phyloP scores from a whole-genome alignment of 2,329 filamentous ascomycete species.

The Elsinoe perseae region DNA sequence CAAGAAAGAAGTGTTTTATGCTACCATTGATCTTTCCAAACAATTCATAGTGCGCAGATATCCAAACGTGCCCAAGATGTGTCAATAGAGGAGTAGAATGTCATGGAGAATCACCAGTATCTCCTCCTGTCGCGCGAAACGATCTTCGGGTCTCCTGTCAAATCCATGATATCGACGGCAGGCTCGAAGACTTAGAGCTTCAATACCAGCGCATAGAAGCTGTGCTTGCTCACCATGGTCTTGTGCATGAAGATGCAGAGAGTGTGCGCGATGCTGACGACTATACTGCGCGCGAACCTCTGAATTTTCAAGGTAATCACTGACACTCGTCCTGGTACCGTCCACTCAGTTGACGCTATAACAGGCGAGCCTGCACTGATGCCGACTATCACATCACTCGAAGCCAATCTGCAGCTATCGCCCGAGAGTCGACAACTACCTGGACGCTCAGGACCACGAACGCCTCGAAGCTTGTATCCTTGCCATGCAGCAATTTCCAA shows the following conservation, averaged over 20 bases:
- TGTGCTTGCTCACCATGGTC: background rate
- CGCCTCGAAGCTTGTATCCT: background rate
- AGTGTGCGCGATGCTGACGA: background rate
- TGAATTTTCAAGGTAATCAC: background rate
- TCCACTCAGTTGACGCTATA: background rate
- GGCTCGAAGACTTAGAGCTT: background rate
- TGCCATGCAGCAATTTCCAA: background rate
- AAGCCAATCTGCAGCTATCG: conserved; percentile 1
- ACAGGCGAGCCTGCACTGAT: background rate
- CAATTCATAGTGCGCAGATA: background rate
- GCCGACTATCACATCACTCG: background rate
- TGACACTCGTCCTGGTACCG: background rate
- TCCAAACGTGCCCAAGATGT: background rate
- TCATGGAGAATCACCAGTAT: background rate
- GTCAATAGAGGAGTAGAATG: background rate
- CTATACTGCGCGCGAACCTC: background rate
- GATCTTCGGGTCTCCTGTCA: background rate
- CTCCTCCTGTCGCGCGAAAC: background rate
- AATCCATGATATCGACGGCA: background rate
- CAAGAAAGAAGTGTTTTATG: too few species aligned
- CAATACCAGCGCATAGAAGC: background rate
- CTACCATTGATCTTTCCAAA: background rate
- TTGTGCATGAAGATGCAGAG: background rate
- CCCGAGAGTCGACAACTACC: background rate
- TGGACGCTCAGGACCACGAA: background rate